These are phyloP conservation scores for Rubus idaeus DNA, from an alignment of 306 rosid genomes.

Conservation along the genomic window DNA sequence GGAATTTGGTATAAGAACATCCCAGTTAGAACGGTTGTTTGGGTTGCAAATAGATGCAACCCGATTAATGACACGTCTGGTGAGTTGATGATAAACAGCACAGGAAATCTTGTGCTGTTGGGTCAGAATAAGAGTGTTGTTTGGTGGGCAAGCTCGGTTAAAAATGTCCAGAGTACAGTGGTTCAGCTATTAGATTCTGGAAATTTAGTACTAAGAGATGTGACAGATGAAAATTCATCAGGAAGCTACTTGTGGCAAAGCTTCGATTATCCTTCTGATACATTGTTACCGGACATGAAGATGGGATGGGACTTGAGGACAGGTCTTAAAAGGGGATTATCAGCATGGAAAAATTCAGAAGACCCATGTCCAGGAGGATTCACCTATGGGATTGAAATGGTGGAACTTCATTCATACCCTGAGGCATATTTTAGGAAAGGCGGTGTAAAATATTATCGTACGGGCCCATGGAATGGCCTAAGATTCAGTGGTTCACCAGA, in stretches of 20 bases:
- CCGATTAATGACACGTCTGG: constrained; percentile 44
- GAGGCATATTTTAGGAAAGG: constrained; percentile 43
- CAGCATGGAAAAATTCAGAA: constrained; percentile 44
- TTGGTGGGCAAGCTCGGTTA: constrained; percentile 39
- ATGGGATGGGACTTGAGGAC: constrained; percentile 51
- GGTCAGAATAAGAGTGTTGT: constrained; percentile 18
- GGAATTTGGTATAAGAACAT: constrained; percentile 53
- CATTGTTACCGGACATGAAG: constrained; percentile 59
- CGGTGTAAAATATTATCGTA: constrained; percentile 19
- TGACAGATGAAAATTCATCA: constrained; percentile 21
- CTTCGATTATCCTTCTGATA: constrained; percentile 62
- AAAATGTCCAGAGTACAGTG: constrained; percentile 23
- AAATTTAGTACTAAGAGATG: constrained; percentile 47
- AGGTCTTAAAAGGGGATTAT: constrained; percentile 28
- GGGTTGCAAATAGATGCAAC: constrained; percentile 58
- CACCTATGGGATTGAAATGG: constrained; percentile 24
- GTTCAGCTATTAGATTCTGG: constrained; percentile 48
- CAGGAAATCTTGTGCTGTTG: constrained; percentile 25
- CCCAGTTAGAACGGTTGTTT: constrained; percentile 37
- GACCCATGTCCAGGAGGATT: constrained; percentile 59
- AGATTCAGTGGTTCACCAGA: constrained; percentile 39
- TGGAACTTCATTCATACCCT: constrained; percentile 27
- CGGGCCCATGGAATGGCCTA: constrained; percentile 53
- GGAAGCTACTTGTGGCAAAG: constrained; percentile 52
- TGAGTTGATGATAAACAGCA: constrained; percentile 21